Base-by-base conservation (phyloP, 116 monocot genomes). In the Zostera marina region DNA sequence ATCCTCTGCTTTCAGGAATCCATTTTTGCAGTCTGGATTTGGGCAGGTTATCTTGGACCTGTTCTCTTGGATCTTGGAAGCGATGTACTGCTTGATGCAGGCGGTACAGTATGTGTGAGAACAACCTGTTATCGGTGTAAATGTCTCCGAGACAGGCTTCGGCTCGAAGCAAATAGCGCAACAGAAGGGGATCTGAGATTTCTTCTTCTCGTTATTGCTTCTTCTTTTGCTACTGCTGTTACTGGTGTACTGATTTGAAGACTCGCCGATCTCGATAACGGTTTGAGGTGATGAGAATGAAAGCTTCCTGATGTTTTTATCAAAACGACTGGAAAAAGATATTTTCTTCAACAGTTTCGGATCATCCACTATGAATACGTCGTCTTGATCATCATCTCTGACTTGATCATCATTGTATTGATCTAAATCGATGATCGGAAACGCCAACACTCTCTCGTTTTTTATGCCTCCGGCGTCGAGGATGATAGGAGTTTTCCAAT, bases 81-180 rank as follows among this genome's bases (percentile, higher is more conserved):
- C 40, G 0, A 85, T 19, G 60, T 82, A 82, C 8, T 52, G 40
- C 19, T 57, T 10, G 4, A 75, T 43, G 26, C 91, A 91, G 4
- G 43, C 16, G n/a, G 44, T 4, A 63, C 91, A 91, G 70, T 73
- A 91, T 9, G 12, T 14, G 53, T 82, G 91, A 12, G 49, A 9
- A 54, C 85, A 85, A 5, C 54, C 32, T 5, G 32, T 46, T 1
- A 42, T 65, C 44, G 75, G 62, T 9, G 8, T 0, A 46, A 75
- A 70, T 21, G 42, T 53, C 16, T 77, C 58, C 3, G n/a, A 22
- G 1, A 17, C 9, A 9, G 39, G 41, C 43, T 62, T 65, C 2
- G 55, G 4, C n/a, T 79, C 79, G 74, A 82, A 73, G 61, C 91
- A 91, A 24, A 91, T 85, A 57, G 11, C 14, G 53, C 91, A 91